phyloP scores from a whole-genome alignment of 345 rosid species.

The Populus tremula region DNA sequence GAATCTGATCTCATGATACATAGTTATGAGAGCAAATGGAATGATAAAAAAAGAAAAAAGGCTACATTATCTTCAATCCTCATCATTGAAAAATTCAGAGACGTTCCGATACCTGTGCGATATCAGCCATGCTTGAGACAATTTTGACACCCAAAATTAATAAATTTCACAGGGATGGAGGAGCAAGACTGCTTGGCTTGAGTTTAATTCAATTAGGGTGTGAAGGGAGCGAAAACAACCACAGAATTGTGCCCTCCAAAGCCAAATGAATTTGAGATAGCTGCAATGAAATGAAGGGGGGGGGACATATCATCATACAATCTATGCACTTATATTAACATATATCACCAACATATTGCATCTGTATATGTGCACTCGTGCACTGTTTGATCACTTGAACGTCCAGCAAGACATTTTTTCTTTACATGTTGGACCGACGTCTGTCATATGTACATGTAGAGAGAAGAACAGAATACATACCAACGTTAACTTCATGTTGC shows the following conservation, averaged over 20 bases:
- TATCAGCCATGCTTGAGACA: not conserved
- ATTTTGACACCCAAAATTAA: not conserved
- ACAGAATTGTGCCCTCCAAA: constrained; percentile 70
- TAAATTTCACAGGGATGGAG: not conserved
- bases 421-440: not conserved
- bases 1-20: not conserved
- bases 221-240: constrained; percentile 61
- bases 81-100: not conserved
- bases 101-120: not conserved
- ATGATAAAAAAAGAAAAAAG: not conserved
- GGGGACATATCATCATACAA: not conserved
- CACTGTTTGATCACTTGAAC: no score
- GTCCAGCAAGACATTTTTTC: no score
- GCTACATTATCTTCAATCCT: not conserved
- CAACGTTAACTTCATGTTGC: constrained; percentile 51
- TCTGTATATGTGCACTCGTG: no score
- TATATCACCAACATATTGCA: no score
- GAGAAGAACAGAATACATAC: constrained; percentile 28
- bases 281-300: constrained; percentile 24
- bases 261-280: constrained; percentile 61
- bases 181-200: not conserved
- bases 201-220: constrained; percentile 20
- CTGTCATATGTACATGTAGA: not conserved
- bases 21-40: not conserved
- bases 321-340: not conserved